Percentiles rank a stretch among this genome's conserved stretches.
These are phyloP conservation scores for Petunia secreta DNA, from an alignment of 257 asterid genomes.

Conservation along the genomic window DNA sequence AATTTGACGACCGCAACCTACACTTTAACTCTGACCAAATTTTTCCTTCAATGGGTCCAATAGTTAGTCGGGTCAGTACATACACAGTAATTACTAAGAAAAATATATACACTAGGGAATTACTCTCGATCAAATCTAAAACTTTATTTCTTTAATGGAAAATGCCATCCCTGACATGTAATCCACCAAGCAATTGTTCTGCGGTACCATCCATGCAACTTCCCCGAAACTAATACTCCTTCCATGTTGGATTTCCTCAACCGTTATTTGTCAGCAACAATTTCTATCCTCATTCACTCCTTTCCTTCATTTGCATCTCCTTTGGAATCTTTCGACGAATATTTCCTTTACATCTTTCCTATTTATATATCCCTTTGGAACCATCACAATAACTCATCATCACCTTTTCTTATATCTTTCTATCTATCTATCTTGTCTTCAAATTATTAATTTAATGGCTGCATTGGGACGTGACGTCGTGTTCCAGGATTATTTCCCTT, in stretches of 20 bases:
- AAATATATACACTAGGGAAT: no score
- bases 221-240: slow-evolving; percentile 38
- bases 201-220: slow-evolving; percentile 49
- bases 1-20: no score
- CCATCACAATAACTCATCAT: slow-evolving; percentile 7
- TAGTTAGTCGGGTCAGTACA: no score
- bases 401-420: neutral
- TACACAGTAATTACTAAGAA: no score
- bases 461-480: slow-evolving; percentile 24
- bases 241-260: slow-evolving; percentile 28
- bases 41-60: no score
- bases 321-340: slow-evolving; percentile 36
- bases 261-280: slow-evolving; percentile 13
- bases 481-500: slow-evolving; percentile 75
- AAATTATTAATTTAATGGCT: neutral
- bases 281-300: slow-evolving; percentile 23
- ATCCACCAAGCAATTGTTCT: neutral
- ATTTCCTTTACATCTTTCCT: slow-evolving; percentile 20
- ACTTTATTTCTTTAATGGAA: neutral
- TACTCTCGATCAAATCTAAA: neutral
- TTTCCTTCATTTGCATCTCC: slow-evolving; percentile 5
- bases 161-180: slow-evolving; percentile 19
- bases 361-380: slow-evolving; percentile 17
- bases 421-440: neutral
- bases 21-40: no score